phyloP scores from a whole-genome alignment of 495 filamentous ascomycete species.

The Xylaria intraflava region DNA sequence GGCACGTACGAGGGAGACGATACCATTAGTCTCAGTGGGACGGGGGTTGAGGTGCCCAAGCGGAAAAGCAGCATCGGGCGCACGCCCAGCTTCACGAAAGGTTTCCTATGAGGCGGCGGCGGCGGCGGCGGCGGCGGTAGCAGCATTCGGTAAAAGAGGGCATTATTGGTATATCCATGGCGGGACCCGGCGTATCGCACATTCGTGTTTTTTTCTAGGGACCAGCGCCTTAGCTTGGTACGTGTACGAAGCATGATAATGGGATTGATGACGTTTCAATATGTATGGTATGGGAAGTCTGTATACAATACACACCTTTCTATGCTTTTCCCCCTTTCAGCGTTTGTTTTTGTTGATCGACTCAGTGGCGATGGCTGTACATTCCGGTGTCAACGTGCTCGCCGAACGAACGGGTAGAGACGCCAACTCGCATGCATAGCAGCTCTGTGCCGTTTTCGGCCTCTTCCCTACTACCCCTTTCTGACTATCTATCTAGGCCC shows the following conservation, averaged over 20 bases:
- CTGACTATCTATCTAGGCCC: no score
- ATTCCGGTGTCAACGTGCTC: no score
- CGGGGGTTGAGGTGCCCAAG: slow-evolving; percentile 43
- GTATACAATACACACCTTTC: neutral
- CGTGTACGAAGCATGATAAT: slow-evolving; percentile 3
- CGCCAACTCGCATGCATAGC: no score
- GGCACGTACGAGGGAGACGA: slow-evolving; percentile 24
- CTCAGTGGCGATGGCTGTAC: no score
- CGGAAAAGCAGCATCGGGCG: slow-evolving; percentile 51
- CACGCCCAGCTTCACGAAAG: slow-evolving; percentile 48
- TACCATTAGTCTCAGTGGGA: slow-evolving; percentile 21
- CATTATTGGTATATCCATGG: slow-evolving; percentile 6
- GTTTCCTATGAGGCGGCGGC: slow-evolving; percentile 38
- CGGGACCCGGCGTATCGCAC: neutral
- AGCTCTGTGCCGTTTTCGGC: no score
- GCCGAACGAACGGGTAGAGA: no score
- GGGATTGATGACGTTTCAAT: neutral
- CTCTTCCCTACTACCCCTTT: no score
- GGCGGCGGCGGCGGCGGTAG: neutral
- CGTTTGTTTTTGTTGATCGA: no score
- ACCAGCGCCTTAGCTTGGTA: neutral
- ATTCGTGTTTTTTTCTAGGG: neutral
- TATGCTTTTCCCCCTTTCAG: neutral
- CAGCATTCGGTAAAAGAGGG: neutral
- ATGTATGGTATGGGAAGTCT: neutral